Evolutionary conservation across 1,284 basidiomycete species (phyloP).

Genomic region (Trichosporon sp.): DNA sequence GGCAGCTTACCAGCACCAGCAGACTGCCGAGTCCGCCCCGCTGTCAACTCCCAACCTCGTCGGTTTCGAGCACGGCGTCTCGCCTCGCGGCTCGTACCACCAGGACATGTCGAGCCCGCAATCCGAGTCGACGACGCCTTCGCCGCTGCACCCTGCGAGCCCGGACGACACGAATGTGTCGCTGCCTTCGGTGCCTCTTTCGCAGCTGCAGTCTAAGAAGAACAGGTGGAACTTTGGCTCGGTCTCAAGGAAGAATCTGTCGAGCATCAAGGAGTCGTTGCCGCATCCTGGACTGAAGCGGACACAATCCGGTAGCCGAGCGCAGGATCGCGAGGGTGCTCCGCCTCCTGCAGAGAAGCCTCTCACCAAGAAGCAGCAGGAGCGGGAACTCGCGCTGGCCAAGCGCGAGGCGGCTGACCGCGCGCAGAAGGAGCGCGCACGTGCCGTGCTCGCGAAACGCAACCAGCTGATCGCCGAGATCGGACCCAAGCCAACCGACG

Average conservation of each 20-base stretch:
- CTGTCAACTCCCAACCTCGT: slow-evolving; percentile 13
- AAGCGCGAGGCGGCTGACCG: slow-evolving; percentile 69
- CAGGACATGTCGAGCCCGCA: neutral
- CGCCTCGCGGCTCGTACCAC: neutral
- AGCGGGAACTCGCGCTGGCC: slow-evolving; percentile 80
- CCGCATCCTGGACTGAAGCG: slow-evolving; percentile 58
- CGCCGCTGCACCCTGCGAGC: neutral
- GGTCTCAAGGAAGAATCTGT: slow-evolving; percentile 43
- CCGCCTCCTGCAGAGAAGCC: slow-evolving; percentile 35
- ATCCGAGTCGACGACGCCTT: neutral
- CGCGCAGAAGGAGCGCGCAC: slow-evolving; percentile 69
- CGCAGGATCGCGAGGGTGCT: slow-evolving; percentile 56
- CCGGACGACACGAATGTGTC: neutral
- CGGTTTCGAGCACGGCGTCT: neutral
- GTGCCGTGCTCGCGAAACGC: slow-evolving; percentile 92
- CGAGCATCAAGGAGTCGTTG: neutral
- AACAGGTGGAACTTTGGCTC: slow-evolving; percentile 49
- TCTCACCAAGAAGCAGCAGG: slow-evolving; percentile 70
- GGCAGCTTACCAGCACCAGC: slow-evolving; percentile 17
- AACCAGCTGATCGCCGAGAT: slow-evolving; percentile 62
- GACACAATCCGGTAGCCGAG: slow-evolving; percentile 65
- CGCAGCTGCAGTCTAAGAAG: slow-evolving; percentile 36
- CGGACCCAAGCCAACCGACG: slow-evolving; percentile 17
- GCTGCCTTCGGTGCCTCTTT: neutral
- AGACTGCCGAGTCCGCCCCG: neutral